phyloP scores from a whole-genome alignment of 2,329 filamentous ascomycete species.

The Colletotrichum abscissum region DNA sequence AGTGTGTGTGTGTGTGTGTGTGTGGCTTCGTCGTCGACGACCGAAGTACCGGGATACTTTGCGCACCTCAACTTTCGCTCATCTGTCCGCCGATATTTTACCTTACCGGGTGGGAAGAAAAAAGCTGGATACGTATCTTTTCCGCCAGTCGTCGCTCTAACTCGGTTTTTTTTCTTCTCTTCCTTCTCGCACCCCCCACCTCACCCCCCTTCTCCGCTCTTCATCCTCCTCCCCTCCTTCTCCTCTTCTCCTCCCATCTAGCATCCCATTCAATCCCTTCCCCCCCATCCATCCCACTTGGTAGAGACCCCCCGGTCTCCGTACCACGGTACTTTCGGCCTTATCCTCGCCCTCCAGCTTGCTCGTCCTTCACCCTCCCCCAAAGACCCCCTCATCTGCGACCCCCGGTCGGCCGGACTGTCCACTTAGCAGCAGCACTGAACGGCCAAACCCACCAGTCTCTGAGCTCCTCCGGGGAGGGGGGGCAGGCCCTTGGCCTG shows the following conservation, averaged over 20 bases:
- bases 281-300: background rate
- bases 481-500: conserved; percentile 18
- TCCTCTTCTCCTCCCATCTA: background rate
- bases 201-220: background rate
- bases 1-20: background rate
- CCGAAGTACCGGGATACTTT: conserved; percentile 1
- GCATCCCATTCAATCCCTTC: conserved; percentile 17
- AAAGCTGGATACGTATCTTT: conserved; percentile 2
- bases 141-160: background rate
- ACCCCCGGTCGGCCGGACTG: conserved; percentile 30
- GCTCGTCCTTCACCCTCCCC: background rate
- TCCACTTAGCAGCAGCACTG: conserved; percentile 24
- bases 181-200: background rate
- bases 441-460: conserved; percentile 30
- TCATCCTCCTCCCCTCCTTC: background rate
- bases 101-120: background rate
- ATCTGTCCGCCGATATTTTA: background rate
- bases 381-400: conserved; percentile 1
- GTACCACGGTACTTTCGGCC: conserved; percentile 9
- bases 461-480: conserved; percentile 20
- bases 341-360: background rate
- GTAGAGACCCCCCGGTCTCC: conserved; percentile 3
- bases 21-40: background rate
- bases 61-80: background rate
- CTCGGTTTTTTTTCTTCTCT: background rate